Evolutionary conservation across 2,329 filamentous ascomycete genomes (phyloP), one percentile per base, ranked within the genome.

Genomic region (Fusarium acutatum): DNA sequence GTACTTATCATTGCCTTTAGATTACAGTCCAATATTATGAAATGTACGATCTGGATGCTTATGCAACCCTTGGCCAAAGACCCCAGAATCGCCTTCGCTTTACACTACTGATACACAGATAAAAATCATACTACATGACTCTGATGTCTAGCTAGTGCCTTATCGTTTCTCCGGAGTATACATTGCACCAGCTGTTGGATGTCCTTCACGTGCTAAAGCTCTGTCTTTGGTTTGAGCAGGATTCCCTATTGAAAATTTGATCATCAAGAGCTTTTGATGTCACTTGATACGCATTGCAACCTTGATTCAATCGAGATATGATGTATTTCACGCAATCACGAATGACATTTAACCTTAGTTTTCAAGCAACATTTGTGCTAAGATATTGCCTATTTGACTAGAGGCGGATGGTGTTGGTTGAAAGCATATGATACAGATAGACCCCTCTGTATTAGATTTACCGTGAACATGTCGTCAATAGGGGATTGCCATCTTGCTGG

Each of bases 281-380:
- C 37, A 13, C 20, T 38, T 22, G 6, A 22, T 22, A 13, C 20
- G 11, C 20, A 38, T 38, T 20, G 6, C 10, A 12, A 40, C 24
- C 13, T 7, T 44, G 18, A 12, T 26, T 26, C 43, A 26, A 4
- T 20, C 12, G 24, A 26, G 17, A 24, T 40, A 22, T 35, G 5
- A 17, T 35, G 10, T 37, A 38, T 38, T 38, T 7, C 6, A 8
- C 18, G 11, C 6, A 12, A 20, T 20, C 18, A 38, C 11, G 11
- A 2, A 12, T 38, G n/a, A 24, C 24, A 15, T 7, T 24, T 0
- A 10, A 17, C 11, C 40, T 43, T 1, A 4, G 14, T 24, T 17
- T 10, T 26, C 17, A 6, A 18, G 13, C 11, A 5, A 44, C 17
- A 44, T 17, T 24, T 20, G 17, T 44, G n/a, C 41, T 18, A 26